Conservation (phyloP, 352 stramenopile genomes). For the Elongisporangium undulatum region DNA sequence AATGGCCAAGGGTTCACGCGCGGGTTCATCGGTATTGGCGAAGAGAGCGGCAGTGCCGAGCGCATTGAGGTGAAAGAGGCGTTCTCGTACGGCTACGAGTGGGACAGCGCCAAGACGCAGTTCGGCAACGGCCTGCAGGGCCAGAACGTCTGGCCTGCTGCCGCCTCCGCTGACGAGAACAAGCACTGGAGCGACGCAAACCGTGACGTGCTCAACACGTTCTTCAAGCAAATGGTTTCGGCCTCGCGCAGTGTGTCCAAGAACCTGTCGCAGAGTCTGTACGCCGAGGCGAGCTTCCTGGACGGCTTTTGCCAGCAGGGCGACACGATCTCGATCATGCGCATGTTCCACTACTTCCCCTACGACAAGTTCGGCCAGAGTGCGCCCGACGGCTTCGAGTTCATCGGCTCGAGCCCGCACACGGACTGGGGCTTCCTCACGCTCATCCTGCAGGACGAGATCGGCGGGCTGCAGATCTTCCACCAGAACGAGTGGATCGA, state of each 20-base stretch:
- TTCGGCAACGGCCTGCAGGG: conserved; percentile 67
- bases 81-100: conserved; percentile 83
- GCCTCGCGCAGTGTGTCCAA: conserved; percentile 47
- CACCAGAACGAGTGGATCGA: conserved; percentile 69
- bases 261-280: conserved; percentile 47
- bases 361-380: conserved; percentile 49
- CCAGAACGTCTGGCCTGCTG: conserved; percentile 66
- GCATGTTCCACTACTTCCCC: conserved; percentile 83
- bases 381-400: conserved; percentile 47
- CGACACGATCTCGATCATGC: conserved; percentile 84
- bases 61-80: conserved; percentile 80
- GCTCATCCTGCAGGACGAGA: conserved; percentile 74
- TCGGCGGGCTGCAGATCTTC: conserved; percentile 68
- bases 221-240: conserved; percentile 50
- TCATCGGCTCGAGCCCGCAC: conserved; percentile 79
- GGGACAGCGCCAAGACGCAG: conserved; percentile 12
- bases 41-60: conserved; percentile 73
- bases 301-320: conserved; percentile 54
- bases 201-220: conserved; percentile 41
- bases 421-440: conserved; percentile 85
- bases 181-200: conserved; percentile 26
- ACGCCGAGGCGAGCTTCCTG: conserved; percentile 42
- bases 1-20: conserved; percentile 72
- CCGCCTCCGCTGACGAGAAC: not conserved
- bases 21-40: conserved; percentile 74